phyloP scores from a whole-genome alignment of 495 filamentous ascomycete genomes.

The Neurospora sp. region DNA sequence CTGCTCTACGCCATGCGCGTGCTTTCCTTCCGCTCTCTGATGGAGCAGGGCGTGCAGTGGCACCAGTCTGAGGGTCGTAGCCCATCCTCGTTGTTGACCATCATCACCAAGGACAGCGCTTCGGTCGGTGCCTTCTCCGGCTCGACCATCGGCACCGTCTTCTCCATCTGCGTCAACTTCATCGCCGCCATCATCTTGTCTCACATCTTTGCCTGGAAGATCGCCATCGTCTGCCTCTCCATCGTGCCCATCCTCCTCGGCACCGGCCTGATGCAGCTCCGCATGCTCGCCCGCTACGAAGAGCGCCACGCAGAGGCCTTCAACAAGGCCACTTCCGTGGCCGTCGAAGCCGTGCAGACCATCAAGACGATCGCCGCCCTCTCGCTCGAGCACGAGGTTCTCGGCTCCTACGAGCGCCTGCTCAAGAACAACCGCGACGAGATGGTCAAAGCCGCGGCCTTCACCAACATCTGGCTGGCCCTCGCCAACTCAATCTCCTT shows the following conservation, averaged over 20 bases:
- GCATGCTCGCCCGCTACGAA: constrained; percentile 56
- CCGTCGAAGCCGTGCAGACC: constrained; percentile 73
- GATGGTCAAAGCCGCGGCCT: constrained; percentile 7
- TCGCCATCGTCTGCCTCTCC: constrained; percentile 72
- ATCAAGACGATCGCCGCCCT: constrained; percentile 80
- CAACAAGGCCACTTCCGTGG: constrained; percentile 59
- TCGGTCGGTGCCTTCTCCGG: constrained; percentile 70
- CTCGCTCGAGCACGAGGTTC: constrained; percentile 48
- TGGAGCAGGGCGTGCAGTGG: constrained; percentile 77
- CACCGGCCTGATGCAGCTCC: constrained; percentile 70
- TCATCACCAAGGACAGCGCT: constrained; percentile 71
- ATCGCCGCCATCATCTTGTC: constrained; percentile 52
- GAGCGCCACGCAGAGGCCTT: constrained; percentile 57
- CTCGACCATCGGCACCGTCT: constrained; percentile 64
- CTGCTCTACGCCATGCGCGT: constrained; percentile 71
- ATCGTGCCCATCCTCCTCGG: constrained; percentile 64
- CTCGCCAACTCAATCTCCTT: constrained; percentile 65
- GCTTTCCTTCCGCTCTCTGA: constrained; percentile 66
- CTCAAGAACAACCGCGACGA: constrained; percentile 6
- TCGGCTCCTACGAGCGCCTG: constrained; percentile 44
- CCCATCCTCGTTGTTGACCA: constrained; percentile 67
- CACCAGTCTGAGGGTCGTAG: constrained; percentile 73
- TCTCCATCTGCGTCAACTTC: constrained; percentile 61
- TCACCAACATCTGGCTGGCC: constrained; percentile 48
- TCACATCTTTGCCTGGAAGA: constrained; percentile 69